Percentiles rank a stretch among this genome's conserved stretches.
phyloP scores from a whole-genome alignment of 805 yeast genomes.

The Kluyveromyces dobzhanskii region DNA sequence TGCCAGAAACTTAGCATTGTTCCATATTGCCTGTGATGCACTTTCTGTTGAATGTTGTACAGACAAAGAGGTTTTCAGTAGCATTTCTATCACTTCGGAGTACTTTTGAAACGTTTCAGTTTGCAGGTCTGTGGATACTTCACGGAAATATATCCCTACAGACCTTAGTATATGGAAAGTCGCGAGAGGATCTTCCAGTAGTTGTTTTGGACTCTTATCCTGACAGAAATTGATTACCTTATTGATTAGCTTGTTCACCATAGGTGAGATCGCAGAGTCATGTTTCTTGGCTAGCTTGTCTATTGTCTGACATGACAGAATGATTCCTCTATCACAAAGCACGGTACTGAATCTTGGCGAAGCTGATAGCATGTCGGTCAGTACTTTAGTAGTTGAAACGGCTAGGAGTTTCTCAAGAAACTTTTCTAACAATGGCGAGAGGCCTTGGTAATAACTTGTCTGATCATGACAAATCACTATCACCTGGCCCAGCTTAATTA shows the following conservation, averaged over 20 bases:
- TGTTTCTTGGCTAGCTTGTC: slow-evolving; percentile 19
- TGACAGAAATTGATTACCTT: not conserved
- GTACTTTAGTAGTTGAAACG: slow-evolving; percentile 18
- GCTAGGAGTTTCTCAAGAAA: slow-evolving; percentile 22
- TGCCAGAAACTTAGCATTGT: slow-evolving; percentile 26
- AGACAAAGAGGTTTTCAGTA: slow-evolving; percentile 13
- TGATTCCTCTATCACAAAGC: slow-evolving; percentile 16
- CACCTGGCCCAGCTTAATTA: slow-evolving; percentile 8
- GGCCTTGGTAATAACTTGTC: slow-evolving; percentile 17
- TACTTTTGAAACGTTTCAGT: slow-evolving; percentile 11
- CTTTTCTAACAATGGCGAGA: slow-evolving; percentile 16
- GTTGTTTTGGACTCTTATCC: not conserved
- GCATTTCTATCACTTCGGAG: slow-evolving; percentile 6
- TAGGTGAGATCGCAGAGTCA: not conserved
- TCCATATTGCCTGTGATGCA: slow-evolving; percentile 20
- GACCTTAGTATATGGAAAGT: slow-evolving; percentile 26
- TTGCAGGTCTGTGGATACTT: slow-evolving; percentile 4
- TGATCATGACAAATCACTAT: slow-evolving; percentile 21
- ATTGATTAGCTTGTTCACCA: not conserved
- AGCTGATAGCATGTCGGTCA: slow-evolving; percentile 2
- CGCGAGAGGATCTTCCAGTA: not conserved
- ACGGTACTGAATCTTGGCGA: slow-evolving; percentile 8
- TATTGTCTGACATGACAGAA: slow-evolving; percentile 18
- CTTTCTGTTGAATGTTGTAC: slow-evolving; percentile 14
- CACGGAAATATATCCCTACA: slow-evolving; percentile 22